Base-by-base conservation (phyloP, 2,329 filamentous ascomycete genomes). In the Davidsoniella neocaledoniae region DNA sequence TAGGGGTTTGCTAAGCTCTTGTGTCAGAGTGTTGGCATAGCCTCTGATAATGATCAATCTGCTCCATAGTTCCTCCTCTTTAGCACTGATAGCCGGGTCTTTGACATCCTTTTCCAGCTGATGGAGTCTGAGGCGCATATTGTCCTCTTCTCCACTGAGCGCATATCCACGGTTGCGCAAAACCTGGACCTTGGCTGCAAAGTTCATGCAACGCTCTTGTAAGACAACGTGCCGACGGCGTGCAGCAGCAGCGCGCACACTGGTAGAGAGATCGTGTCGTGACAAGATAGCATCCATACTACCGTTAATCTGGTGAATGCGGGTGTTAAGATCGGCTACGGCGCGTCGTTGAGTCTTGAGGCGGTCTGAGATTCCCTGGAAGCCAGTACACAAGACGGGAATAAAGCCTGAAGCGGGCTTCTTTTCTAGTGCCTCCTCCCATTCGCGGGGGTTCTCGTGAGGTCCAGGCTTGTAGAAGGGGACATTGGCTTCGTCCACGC, bases 61-160 rank as follows among this genome's bases (percentile, higher is more conserved):
- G 55, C 84, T 86, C 85, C 85, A 91, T 42, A 91, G 77, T 67
- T 91, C 85, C 63, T 91, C 86, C 60, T 86, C 81, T 56, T 83
- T 70, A 2, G 83, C 84, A 37, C 76, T 75, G 50, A 90, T 71
- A 6, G 79, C 79, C 6, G 86, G 85, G 59, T 91, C 85, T 55
- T 79, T 77, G 25, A 86, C 76, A 46, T 71, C 70, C 58, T 77
- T 76, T 61, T 88, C 82, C 52, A 91, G 67, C 21, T 68, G 70
- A 58, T 79, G 68, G 52, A 93, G 68, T 61, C 84, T 83, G 57
- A 77, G 76, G 62, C 81, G 79, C 43, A 93, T 63, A 56, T 83
- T 80, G 58, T 93, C 86, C 63, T 93, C 85, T 54, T 84, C 79
- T 40, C 77, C 77, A 57, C 83, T 83, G 55, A 93, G 70, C 2